Base-by-base conservation (phyloP, 768 basidiomycete genomes). In the Mycena epipterygia region DNA sequence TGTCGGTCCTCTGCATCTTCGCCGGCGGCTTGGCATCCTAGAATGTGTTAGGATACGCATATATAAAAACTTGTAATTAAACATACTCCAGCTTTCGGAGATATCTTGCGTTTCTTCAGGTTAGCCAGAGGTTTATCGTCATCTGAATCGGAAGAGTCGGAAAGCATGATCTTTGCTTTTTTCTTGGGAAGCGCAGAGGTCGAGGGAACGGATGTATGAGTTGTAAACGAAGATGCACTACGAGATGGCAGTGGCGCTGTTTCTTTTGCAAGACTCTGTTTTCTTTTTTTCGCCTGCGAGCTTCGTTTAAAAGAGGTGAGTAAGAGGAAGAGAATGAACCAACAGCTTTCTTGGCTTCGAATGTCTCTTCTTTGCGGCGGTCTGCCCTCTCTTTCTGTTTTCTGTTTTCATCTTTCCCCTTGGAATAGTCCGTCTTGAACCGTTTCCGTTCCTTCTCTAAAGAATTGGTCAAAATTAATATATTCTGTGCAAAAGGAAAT, bases 321-420 rank as follows among this genome's bases (percentile, higher is more conserved):
- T 27, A 27, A 19, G 33, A 32, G 23, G 12, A 30, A n/a, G n/a
- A 41, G 29, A 3, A 35, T 30, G 19, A 17, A 68, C 68, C 12
- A 23, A 67, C 64, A 30, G 33, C 60, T 62, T 73, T 68, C 58
- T 72, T 61, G 49, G 67, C 68, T 5, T 62, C 37, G 11, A 66
- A 42, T n/a, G 32, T 59, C 25, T 58, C 48, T 33, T 70, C 72
- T 39, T 64, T 70, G 12, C 39, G 33, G 2, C 56, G 53, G 8
- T 70, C 60, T 5, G 64, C 65, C n/a, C 68, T 19, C 29, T 73
- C 72, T 64, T 63, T 51, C 37, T 73, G 61, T 25, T 73, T 73
- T 32, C 60, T 57, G 23, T 33, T 55, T 39, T 73, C 72, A 13
- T 67, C 65, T 23, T 63, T 59, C 8, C 29, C 52, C 2, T 63